A percentile compares a stretch with the other conserved stretches of the same genome.
These are phyloP conservation scores for Phoma sp. DNA, from an alignment of 2,329 filamentous ascomycete genomes.

Conservation along the genomic window DNA sequence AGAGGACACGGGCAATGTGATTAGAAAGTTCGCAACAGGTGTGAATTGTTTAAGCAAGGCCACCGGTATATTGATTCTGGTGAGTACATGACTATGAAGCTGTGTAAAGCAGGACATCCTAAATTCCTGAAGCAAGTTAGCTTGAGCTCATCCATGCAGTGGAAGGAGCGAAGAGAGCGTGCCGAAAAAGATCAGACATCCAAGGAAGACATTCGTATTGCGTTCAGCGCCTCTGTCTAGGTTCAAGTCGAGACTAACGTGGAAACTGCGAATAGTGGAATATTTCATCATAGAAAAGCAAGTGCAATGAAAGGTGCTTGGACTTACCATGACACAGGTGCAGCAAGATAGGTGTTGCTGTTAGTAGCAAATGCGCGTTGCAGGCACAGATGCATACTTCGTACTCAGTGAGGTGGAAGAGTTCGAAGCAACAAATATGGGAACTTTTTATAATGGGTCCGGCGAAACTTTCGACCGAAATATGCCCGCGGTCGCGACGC, in stretches of 20 bases:
- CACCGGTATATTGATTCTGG: too few species aligned
- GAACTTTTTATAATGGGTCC: slow-evolving; percentile 17
- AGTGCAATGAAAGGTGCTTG: background rate
- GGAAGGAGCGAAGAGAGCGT: background rate
- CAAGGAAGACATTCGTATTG: slow-evolving; percentile 21
- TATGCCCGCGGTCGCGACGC: slow-evolving; percentile 1
- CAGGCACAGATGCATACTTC: slow-evolving; percentile 7
- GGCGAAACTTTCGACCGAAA: slow-evolving; percentile 8
- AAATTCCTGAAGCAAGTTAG: slow-evolving; percentile 3
- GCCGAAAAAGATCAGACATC: slow-evolving; percentile 15
- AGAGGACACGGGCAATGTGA: too few species aligned
- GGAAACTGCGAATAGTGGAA: slow-evolving; percentile 24
- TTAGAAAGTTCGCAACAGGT: too few species aligned
- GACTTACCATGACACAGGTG: background rate
- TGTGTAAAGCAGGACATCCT: background rate
- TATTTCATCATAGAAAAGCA: slow-evolving; percentile 17
- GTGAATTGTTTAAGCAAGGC: too few species aligned
- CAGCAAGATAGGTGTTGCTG: background rate
- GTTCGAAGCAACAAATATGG: background rate
- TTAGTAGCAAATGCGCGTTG: background rate
- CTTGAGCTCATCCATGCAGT: background rate
- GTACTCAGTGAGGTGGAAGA: background rate
- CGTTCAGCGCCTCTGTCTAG: slow-evolving; percentile 19
- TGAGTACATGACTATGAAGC: background rate
- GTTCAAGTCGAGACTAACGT: slow-evolving; percentile 21